phyloP scores from a whole-genome alignment of 192 early-diverging fungal genomes.

The Backusella parvicylindrica region DNA sequence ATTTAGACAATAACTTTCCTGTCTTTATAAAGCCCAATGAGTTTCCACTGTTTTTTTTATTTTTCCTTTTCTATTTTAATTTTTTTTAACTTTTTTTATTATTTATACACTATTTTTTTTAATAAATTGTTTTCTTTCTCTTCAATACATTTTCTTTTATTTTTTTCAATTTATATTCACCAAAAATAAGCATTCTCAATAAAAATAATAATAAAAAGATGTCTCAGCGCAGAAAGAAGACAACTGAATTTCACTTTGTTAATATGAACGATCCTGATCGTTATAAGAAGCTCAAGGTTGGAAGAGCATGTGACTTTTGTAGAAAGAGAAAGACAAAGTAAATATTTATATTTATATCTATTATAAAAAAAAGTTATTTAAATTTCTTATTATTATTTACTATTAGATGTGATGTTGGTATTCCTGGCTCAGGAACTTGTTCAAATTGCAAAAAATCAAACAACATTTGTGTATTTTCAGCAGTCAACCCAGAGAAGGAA shows the following conservation, averaged over 20 bases:
- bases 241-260: slow-evolving; percentile 29
- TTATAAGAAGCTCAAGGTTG: slow-evolving; percentile 30
- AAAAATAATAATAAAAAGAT: not conserved
- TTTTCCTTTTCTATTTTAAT: not conserved
- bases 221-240: slow-evolving; percentile 10
- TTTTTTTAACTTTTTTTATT: not conserved
- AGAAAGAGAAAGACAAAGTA: slow-evolving; percentile 32
- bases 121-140: not conserved
- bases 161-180: not conserved
- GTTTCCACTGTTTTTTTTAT: slow-evolving; percentile 10
- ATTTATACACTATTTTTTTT: not conserved
- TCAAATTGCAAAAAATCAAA: slow-evolving; percentile 13
- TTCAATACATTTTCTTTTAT: not conserved
- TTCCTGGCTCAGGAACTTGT: slow-evolving; percentile 23
- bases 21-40: not conserved
- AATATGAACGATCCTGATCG: slow-evolving; percentile 32
- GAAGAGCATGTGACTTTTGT: slow-evolving; percentile 29
- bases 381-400: not conserved
- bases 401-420: slow-evolving; percentile 19
- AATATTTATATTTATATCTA: not conserved
- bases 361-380: not conserved
- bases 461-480: slow-evolving; percentile 7
- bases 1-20: not conserved
- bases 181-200: not conserved
- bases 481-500: not conserved